phyloP scores from a whole-genome alignment of 805 yeast genomes.

The Komagataella pseudopastoris region DNA sequence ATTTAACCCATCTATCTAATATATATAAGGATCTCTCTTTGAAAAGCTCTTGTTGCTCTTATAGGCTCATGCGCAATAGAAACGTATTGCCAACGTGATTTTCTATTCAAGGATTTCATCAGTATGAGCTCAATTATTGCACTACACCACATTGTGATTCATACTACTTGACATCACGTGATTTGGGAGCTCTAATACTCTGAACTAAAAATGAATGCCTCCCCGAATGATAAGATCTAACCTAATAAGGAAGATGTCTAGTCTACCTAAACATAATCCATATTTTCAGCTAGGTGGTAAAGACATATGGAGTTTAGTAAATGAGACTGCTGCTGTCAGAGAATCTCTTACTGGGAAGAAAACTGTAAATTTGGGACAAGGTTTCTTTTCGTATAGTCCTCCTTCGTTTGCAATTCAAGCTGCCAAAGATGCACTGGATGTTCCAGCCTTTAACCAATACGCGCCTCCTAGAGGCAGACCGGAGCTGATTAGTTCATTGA shows the following conservation, averaged over 20 bases:
- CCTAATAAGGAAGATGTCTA: conserved; percentile 5
- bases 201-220: not conserved
- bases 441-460: conserved; percentile 77
- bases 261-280: conserved; percentile 38
- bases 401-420: conserved; percentile 87
- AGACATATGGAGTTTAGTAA: conserved; percentile 92
- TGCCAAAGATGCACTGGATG: conserved; percentile 60
- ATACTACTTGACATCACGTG: not conserved
- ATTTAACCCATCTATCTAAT: too few relatives aligned
- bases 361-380: conserved; percentile 87
- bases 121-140: too few relatives aligned
- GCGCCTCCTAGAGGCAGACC: conserved; percentile 87
- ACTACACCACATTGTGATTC: too few relatives aligned
- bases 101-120: too few relatives aligned
- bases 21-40: too few relatives aligned
- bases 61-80: too few relatives aligned
- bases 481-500: conserved; percentile 52
- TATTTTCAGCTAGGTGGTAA: conserved; percentile 63
- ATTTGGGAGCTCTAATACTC: not conserved
- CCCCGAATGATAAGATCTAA: not conserved
- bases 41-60: too few relatives aligned
- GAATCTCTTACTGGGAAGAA: conserved; percentile 57
- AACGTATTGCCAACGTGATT: too few relatives aligned
- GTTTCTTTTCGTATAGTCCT: conserved; percentile 92
- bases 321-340: conserved; percentile 87